These are phyloP conservation scores for Penicillium glabrum DNA, from an alignment of 2,329 filamentous ascomycete species.

Conservation along the genomic window DNA sequence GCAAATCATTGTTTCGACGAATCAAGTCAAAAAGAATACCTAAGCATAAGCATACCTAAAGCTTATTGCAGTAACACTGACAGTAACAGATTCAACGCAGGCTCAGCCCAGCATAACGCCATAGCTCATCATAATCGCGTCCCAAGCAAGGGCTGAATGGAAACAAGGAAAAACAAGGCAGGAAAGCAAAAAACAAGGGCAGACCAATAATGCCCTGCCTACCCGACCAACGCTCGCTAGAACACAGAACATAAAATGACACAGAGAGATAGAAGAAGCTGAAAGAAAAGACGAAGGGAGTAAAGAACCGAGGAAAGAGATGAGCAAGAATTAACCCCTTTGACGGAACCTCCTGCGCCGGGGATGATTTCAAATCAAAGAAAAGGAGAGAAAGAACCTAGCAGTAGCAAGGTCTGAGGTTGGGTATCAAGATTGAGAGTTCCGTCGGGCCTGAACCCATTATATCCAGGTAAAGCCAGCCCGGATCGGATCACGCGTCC, in stretches of 20 bases:
- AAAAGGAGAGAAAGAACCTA: background rate
- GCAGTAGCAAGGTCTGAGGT: background rate
- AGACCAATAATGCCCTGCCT: background rate
- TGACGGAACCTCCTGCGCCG: background rate
- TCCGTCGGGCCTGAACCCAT: background rate
- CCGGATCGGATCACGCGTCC: background rate
- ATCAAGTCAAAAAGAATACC: background rate
- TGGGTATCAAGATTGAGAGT: background rate
- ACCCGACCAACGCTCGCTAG: conserved; percentile 2
- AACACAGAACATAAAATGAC: background rate
- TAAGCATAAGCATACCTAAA: background rate
- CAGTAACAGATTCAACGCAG: background rate
- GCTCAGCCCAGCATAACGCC: conserved; percentile 12
- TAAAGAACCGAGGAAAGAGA: background rate
- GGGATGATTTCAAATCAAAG: background rate
- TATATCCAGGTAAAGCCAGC: background rate
- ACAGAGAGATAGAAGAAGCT: background rate
- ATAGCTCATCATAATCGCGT: conserved; percentile 14
- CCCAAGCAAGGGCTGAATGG: conserved; percentile 2
- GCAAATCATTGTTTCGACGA: conserved; percentile 1
- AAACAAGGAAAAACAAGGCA: background rate
- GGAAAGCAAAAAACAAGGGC: background rate
- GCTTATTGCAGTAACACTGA: background rate
- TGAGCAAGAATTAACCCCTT: background rate
- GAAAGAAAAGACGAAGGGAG: background rate